Base-by-base conservation (phyloP, 352 stramenopile species). In the Albugo candida region DNA sequence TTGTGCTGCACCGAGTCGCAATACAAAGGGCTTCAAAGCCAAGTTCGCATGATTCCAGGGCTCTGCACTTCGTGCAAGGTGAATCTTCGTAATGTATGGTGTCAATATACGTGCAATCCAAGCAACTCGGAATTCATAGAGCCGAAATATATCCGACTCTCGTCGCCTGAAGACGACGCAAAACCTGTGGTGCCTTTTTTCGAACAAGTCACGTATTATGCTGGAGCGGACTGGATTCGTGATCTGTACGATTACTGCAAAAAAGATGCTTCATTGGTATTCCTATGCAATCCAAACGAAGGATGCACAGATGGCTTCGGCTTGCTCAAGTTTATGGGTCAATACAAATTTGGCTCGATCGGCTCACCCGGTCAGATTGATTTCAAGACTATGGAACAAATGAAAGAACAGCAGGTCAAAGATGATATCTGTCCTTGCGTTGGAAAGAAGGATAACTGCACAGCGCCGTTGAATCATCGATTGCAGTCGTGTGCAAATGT, bases 1-100 rank as follows among this genome's bases (percentile, higher is more conserved):
- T 41, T 88, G 12, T 88, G 76, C 56, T 88, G 76, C 55, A 86
- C 76, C 0, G 73, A 88, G 51, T 60, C 49, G n/a, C 73, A 88
- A 53, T 88, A 83, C 46, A 53, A 64, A 39, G 60, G 50, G 8
- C 53, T 88, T 35, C 68, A 74, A 47, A 64, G 56, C 11, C 69
- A 84, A 42, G 55, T 83, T 31, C 63, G 64, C n/a, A 47, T 76
- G 58, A 59, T 86, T 34, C 59, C 59, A 1, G 69, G 63, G 5
- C 56, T 72, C 19, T 86, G 76, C 51, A 63, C 70, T 16, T 62
- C 70, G 11, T 88, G 73, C 53, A 80, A 81, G 56, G 55, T 80
- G 44, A 83, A 83, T 41, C 49, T 84, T 46, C 67, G 65, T 44
- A 84, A 85, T 47, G 53, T 85, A 36, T 86, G 70, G 70, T 88